Evolutionary conservation across 768 basidiomycete species (phyloP), one percentile per base, ranked within the genome.

Genomic region (Trametes cingulata): DNA sequence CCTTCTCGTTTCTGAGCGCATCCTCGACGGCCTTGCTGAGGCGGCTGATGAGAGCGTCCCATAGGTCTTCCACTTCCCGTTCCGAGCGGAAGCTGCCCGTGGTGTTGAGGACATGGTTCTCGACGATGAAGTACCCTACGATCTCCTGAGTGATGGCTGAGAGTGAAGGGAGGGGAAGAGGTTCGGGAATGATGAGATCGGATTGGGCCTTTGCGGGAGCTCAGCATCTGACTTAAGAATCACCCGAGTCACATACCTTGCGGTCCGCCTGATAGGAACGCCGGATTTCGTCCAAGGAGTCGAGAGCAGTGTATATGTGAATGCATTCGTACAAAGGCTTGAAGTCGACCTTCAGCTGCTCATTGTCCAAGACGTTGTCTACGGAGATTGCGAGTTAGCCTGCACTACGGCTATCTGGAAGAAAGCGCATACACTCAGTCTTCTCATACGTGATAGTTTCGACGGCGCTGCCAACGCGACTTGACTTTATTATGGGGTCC

Each of bases 121-220:
- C 97, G 64, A 98, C 87, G 58, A 99, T 94, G 76, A 98, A 99
- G 75, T 97, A 99, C 0, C 97, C 97, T 37, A 94, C 90, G 63
- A 98, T 91, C 74, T 98, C 93, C 71, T 96, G 90, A 24, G 92
- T 89, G 20, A 98, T 78, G n/a, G 82, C 71, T 0, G 88, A 80
- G 5, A 98, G 82, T 3, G 88, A 82, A 2, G 80, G 70, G 35
- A 93, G 67, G 29, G 85, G 83, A 20, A 93, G 77, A 0, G 88
- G 87, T 25, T 78, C 78, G 1, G 91, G 94, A 27, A 99, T 83
- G 71, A 98, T 97, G 9, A 99, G 84, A 64, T 91, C 91, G 2
- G 97, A 96, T 90, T 99, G 97, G 0, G 95, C 93, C 96, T 97
- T 29, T 5, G 6, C 3, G 14, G 7, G 0, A 29, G 19, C 15